Percentiles rank a stretch among this genome's conserved stretches.
Conservation (phyloP, 306 rosid species). For the Neltuma alba region DNA sequence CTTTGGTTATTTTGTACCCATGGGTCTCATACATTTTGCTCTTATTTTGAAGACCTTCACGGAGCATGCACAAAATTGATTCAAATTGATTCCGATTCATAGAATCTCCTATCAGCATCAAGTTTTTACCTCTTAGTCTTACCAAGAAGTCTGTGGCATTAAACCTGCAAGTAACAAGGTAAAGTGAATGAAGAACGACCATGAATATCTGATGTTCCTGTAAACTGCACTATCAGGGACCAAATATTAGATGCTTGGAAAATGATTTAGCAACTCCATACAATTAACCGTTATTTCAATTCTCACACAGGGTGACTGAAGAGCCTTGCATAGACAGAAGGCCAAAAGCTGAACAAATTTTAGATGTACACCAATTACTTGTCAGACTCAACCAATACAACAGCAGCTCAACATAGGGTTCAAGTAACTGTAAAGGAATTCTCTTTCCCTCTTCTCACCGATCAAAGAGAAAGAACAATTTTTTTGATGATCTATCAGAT, state of each 20-base stretch:
- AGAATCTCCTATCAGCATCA: constrained; percentile 95
- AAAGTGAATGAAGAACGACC: constrained; percentile 39
- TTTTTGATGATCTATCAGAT: constrained; percentile 9
- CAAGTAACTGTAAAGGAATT: constrained; percentile 9
- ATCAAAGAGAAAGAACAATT: constrained; percentile 11
- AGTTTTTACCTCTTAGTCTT: constrained; percentile 75
- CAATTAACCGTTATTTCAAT: constrained; percentile 20
- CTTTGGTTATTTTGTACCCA: constrained; percentile 88
- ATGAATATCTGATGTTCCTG: constrained; percentile 23
- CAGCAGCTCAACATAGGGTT: background rate
- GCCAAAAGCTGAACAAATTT: constrained; percentile 14
- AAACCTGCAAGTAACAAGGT: constrained; percentile 62
- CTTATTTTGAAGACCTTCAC: constrained; percentile 77
- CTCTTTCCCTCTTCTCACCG: constrained; percentile 18
- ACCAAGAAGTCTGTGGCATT: constrained; percentile 86
- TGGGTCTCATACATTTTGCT: constrained; percentile 82
- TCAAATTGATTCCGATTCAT: constrained; percentile 95
- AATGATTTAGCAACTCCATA: constrained; percentile 18
- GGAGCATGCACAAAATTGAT: constrained; percentile 85
- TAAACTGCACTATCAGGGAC: constrained; percentile 25
- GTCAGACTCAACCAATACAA: background rate
- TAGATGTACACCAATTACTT: constrained; percentile 1
- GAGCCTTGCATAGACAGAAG: constrained; percentile 16
- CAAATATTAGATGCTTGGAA: constrained; percentile 23
- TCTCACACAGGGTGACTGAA: background rate